Conservation (phyloP, 768 basidiomycete species). For the Filobasidium wieringae region DNA sequence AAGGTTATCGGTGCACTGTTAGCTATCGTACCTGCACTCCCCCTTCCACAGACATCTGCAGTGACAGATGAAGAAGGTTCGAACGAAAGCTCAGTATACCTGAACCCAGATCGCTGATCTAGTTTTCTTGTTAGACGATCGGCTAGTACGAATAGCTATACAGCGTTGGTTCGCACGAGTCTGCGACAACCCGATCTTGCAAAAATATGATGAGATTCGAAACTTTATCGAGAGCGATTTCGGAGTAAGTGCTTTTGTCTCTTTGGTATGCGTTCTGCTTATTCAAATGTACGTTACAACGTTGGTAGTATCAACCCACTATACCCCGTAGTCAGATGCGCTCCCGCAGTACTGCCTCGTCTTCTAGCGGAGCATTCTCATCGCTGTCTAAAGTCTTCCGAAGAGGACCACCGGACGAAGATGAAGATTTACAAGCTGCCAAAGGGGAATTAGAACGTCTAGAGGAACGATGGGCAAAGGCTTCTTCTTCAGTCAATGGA, state of each 20-base stretch:
- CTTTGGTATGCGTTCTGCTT: background rate
- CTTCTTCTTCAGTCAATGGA: conserved; percentile 80
- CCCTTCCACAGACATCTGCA: conserved; percentile 90
- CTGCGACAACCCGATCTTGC: conserved; percentile 78
- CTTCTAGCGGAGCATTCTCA: conserved; percentile 20
- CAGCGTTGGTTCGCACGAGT: conserved; percentile 89
- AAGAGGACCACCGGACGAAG: conserved; percentile 75
- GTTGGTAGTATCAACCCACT: conserved; percentile 57
- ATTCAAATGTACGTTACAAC: too few species aligned
- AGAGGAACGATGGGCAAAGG: conserved; percentile 83
- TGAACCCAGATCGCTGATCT: background rate
- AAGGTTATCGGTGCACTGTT: background rate
- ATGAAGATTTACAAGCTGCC: conserved; percentile 79
- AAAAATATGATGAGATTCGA: conserved; percentile 82
- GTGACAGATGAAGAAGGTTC: conserved; percentile 81
- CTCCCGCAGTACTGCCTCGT: conserved; percentile 21
- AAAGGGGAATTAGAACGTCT: conserved; percentile 83
- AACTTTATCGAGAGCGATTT: conserved; percentile 96
- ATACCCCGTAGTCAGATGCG: conserved; percentile 5
- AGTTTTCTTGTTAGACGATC: conserved; percentile 52
- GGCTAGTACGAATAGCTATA: conserved; percentile 84
- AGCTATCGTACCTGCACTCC: conserved; percentile 84
- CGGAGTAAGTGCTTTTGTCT: conserved; percentile 46
- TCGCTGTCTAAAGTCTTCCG: conserved; percentile 34
- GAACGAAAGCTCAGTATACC: background rate